phyloP scores from a whole-genome alignment of 2,329 filamentous ascomycete species.

The Phoma herbarum region DNA sequence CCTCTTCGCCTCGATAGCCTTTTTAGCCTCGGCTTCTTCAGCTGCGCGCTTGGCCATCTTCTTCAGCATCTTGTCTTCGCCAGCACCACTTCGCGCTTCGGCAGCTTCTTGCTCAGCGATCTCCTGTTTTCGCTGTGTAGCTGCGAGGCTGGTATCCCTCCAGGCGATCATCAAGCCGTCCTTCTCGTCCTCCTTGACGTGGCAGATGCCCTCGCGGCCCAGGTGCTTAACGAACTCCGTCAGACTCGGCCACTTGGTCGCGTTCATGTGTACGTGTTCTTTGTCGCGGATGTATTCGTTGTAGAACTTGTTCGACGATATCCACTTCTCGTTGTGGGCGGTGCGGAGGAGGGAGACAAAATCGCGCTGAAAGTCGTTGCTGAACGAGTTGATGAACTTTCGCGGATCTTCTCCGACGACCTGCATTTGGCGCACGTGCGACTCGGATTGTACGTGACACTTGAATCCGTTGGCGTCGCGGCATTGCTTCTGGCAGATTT shows the following conservation, averaged over 20 bases:
- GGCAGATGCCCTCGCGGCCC: slow-evolving; percentile 84
- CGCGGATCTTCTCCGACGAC: slow-evolving; percentile 87
- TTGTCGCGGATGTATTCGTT: slow-evolving; percentile 83
- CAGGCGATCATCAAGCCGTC: slow-evolving; percentile 88
- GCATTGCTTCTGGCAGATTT: slow-evolving; percentile 77
- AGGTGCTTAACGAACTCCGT: slow-evolving; percentile 91
- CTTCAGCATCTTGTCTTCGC: slow-evolving; percentile 82
- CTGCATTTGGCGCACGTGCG: slow-evolving; percentile 89
- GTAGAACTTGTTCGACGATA: slow-evolving; percentile 93
- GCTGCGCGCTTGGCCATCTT: slow-evolving; percentile 84
- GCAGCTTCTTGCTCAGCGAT: slow-evolving; percentile 83
- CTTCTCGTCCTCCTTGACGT: slow-evolving; percentile 83
- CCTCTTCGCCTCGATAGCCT: slow-evolving; percentile 54
- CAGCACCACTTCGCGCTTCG: slow-evolving; percentile 89
- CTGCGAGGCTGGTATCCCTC: slow-evolving; percentile 91
- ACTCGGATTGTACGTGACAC: slow-evolving; percentile 82
- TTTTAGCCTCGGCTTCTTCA: slow-evolving; percentile 58
- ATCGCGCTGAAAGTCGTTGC: slow-evolving; percentile 80
- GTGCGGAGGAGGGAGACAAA: slow-evolving; percentile 81
- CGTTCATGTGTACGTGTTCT: slow-evolving; percentile 88
- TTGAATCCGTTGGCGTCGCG: slow-evolving; percentile 79
- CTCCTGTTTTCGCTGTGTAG: slow-evolving; percentile 80
- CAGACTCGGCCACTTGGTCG: slow-evolving; percentile 86
- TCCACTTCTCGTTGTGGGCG: slow-evolving; percentile 87
- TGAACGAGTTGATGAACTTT: slow-evolving; percentile 84